Conservation (phyloP, 768 basidiomycete species). For the Termitomyces sp. region DNA sequence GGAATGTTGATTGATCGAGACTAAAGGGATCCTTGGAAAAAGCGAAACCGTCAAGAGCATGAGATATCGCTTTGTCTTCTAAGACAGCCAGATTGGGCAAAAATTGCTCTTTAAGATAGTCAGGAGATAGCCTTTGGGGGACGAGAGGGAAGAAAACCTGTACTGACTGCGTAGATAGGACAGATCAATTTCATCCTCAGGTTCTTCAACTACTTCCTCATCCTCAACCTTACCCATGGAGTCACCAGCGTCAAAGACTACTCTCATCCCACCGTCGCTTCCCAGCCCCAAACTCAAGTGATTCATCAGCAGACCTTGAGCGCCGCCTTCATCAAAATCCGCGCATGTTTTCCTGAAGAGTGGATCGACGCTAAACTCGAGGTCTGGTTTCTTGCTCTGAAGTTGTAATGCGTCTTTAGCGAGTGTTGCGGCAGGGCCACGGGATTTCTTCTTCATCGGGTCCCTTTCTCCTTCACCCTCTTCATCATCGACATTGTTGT, state of each 20-base stretch:
- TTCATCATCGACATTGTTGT: constrained; percentile 45
- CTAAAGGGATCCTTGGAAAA: constrained; percentile 66
- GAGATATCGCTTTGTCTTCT: constrained; percentile 69
- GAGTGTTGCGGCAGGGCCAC: constrained; percentile 78
- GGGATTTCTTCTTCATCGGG: constrained; percentile 56
- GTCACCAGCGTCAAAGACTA: constrained; percentile 96
- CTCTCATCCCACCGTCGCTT: constrained; percentile 74
- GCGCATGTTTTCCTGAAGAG: constrained; percentile 97
- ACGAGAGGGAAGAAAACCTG: neutral
- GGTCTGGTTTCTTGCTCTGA: constrained; percentile 86
- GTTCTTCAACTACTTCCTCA: constrained; percentile 68
- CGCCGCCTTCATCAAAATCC: constrained; percentile 98
- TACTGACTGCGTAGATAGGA: constrained; percentile 55
- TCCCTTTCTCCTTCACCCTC: constrained; percentile 56
- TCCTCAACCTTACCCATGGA: constrained; percentile 77
- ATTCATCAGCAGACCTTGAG: constrained; percentile 94
- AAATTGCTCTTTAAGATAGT: constrained; percentile 48
- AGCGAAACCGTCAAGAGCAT: constrained; percentile 74
- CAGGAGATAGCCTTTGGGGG: constrained; percentile 2
- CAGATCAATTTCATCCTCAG: constrained; percentile 62
- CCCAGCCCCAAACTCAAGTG: constrained; percentile 78
- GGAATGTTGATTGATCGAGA: constrained; percentile 58
- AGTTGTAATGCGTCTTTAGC: constrained; percentile 80
- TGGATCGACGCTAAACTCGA: constrained; percentile 95
- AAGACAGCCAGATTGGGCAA: constrained; percentile 62